A percentile compares a stretch with the other conserved stretches of the same genome.
These are phyloP conservation scores for Podaxis pistillaris DNA, from an alignment of 768 basidiomycete species.

Conservation along the genomic window DNA sequence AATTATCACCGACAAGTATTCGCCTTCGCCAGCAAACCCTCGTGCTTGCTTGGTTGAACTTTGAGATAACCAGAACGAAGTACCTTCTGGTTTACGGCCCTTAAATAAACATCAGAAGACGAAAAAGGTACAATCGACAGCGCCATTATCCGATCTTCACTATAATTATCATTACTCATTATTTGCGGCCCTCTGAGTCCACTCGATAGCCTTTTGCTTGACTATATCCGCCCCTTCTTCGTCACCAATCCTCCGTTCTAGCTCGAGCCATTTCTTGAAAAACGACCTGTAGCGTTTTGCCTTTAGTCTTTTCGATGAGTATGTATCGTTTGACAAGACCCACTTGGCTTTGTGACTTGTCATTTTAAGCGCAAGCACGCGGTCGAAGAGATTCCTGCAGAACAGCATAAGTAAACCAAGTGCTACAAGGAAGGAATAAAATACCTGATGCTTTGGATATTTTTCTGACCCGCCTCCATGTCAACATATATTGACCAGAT, in stretches of 20 bases:
- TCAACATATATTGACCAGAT: constrained; percentile 97
- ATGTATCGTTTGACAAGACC: constrained; percentile 26
- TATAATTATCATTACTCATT: constrained; percentile 16
- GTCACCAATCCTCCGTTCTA: constrained; percentile 86
- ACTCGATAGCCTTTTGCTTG: constrained; percentile 89
- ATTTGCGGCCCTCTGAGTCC: constrained; percentile 67
- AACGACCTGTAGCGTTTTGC: constrained; percentile 55
- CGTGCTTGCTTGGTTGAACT: too few relatives aligned
- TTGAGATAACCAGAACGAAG: too few relatives aligned
- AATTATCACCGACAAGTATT: too few relatives aligned
- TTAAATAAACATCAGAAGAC: too few relatives aligned
- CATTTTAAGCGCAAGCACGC: constrained; percentile 81
- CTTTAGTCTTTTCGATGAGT: constrained; percentile 6
- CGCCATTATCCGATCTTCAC: constrained; percentile 4
- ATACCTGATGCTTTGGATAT: constrained; percentile 79
- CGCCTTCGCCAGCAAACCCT: too few relatives aligned
- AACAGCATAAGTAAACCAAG: constrained; percentile 2
- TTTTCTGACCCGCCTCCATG: constrained; percentile 81
- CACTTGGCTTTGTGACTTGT: constrained; percentile 96
- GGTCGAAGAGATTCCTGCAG: constrained; percentile 81
- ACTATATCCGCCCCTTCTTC: constrained; percentile 77
- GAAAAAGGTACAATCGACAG: background rate
- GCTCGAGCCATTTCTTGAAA: constrained; percentile 96
- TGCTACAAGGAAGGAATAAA: constrained; percentile 17
- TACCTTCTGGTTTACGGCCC: too few relatives aligned